Base-by-base conservation (phyloP, 2,329 filamentous ascomycete genomes). In the Alternaria atra region DNA sequence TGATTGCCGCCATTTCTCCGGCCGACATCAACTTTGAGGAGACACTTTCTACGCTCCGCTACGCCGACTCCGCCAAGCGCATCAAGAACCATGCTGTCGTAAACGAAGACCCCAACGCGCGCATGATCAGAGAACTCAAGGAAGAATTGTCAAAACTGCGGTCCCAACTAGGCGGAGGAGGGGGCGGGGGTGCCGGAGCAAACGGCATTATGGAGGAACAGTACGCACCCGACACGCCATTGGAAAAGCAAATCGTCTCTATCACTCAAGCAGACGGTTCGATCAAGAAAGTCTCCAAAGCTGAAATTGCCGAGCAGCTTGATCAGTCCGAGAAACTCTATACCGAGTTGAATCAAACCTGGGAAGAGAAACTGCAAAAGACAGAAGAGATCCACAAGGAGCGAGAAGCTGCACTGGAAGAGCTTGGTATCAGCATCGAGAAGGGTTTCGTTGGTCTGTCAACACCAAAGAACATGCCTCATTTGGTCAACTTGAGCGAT, bases 61-160 rank as follows among this genome's bases (percentile, higher is more conserved):
- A 99, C 79, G 95, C 96, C 57, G 94, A 99, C 77, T 97, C 93
- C 7, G 95, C 95, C 27, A 99, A 99, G 83, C 90, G 95, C 72
- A 99, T 99, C 86, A 98, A 98, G 92, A 99, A 99, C 82, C 95
- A 99, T 79, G 95, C 95, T 58, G 95, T 99, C 52, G 91, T 99
- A 79, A 99, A 99, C 83, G 95, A 99, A 79, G 95, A 99, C 80
- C 94, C 95, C 47, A 99, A 99, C 76, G 95, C 95, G 61, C 91
- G 95, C 71, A 99, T 99, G 95, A 98, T 99, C 66, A 87, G 95
- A 78, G 95, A 99, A 77, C 84, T 99, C 65, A 99, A 99, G 77
- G 95, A 99, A 78, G 95, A 99, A 75, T 81, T 99, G 59, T 88
- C 92, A 1, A 85, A 97, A 63, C 83, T 99, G 58, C 87, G 95